These are phyloP conservation scores for Serendipita sp. DNA, from an alignment of 768 basidiomycete genomes.

Conservation along the genomic window DNA sequence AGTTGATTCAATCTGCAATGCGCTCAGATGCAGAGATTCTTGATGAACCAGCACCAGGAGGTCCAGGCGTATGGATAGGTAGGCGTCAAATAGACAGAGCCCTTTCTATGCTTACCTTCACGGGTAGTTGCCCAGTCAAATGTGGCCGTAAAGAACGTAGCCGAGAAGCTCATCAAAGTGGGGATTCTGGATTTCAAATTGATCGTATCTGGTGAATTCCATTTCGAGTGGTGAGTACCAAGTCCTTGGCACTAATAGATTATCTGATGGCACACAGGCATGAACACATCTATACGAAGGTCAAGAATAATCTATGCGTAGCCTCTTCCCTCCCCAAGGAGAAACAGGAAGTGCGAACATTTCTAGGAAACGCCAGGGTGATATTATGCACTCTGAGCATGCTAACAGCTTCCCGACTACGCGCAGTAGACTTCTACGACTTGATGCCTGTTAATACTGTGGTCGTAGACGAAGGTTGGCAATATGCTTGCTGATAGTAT, in stretches of 20 bases:
- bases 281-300: slow-evolving; percentile 50
- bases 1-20: neutral
- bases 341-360: slow-evolving; percentile 18
- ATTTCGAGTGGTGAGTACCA: slow-evolving; percentile 38
- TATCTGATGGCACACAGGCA: slow-evolving; percentile 36
- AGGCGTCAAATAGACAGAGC: too few species aligned
- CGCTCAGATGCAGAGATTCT: neutral
- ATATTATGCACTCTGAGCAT: slow-evolving; percentile 65
- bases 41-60: neutral
- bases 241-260: neutral
- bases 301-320: slow-evolving; percentile 38
- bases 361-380: slow-evolving; percentile 33
- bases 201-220: slow-evolving; percentile 56
- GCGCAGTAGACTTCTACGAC: slow-evolving; percentile 20
- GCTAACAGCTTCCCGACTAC: slow-evolving; percentile 40
- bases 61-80: slow-evolving; percentile 34
- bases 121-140: slow-evolving; percentile 62
- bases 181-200: slow-evolving; percentile 37
- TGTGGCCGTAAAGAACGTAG: slow-evolving; percentile 81
- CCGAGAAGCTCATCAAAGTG: slow-evolving; percentile 50
- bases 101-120: too few species aligned
- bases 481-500: slow-evolving; percentile 33
- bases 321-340: slow-evolving; percentile 26
- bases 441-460: slow-evolving; percentile 29
- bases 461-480: slow-evolving; percentile 38